Base-by-base conservation (phyloP, 1,284 basidiomycete genomes). In the Ustilago vetiveriae region DNA sequence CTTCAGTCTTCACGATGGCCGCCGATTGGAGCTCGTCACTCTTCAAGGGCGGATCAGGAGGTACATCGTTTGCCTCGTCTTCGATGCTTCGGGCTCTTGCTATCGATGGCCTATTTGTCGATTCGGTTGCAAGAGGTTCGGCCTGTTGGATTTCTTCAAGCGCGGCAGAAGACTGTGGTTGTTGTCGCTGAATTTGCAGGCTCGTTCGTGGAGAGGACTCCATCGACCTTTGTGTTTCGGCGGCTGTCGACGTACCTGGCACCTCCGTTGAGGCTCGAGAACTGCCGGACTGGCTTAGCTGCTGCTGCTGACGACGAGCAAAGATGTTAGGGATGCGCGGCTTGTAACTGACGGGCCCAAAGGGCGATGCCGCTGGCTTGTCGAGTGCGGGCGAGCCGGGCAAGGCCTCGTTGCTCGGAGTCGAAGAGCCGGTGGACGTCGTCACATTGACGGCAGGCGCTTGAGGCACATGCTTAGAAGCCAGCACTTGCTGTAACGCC, bases 261-360 rank as follows among this genome's bases (percentile, higher is more conserved):
- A 54, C 45, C 17, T 69, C 66, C 1, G 43, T 49, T 3, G 66
- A 69, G 19, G 37, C 59, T 17, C 59, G 58, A 17, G 66, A 59
- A 24, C 66, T 69, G 23, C 24, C 35, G 2, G 50, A 22, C 48
- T 64, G 53, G 35, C 54, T 49, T 19, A 55, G 62, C 23, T 65
- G 55, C 10, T 65, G 56, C 27, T 70, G 66, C 36, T 70, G 67
- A 19, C 67, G 60, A 38, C 67, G 67, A 17, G 60, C 56, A 51
- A 70, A 70, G 32, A 70, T 64, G 46, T 64, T 64, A 0, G 67
- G 67, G 17, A 70, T 64, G 11, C 67, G 51, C 6, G 67, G 52
- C 38, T 70, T 70, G 60, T 70, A 70, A 2, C 56, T 51, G 9
- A 69, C 66, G 0, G 59, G 59, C 32, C 53, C 59, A 21, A 69